Percentiles rank a stretch among this genome's conserved stretches.
Evolutionary conservation across 495 filamentous ascomycete species (phyloP).

Genomic region (Penicillium paxilli): DNA sequence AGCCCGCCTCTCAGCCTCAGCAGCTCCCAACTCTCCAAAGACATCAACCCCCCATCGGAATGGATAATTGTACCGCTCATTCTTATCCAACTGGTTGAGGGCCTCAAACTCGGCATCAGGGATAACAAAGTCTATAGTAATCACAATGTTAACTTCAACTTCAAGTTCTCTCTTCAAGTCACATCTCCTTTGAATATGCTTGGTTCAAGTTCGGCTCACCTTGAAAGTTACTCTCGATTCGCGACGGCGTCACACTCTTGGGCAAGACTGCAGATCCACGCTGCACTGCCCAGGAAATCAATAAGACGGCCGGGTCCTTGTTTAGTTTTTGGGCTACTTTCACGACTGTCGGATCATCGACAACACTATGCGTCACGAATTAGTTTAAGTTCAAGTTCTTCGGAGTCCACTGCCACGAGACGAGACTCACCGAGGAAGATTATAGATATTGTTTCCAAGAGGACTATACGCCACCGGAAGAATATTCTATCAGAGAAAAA

Average conservation of each 20-base stretch:
- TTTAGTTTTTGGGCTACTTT: conserved; percentile 64
- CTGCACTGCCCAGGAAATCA: conserved; percentile 82
- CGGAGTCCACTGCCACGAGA: not conserved
- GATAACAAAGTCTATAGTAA: conserved; percentile 43
- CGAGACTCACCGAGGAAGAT: conserved; percentile 42
- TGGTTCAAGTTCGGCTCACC: conserved; percentile 22
- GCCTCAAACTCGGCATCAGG: conserved; percentile 46
- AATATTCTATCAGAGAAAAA: conserved; percentile 34
- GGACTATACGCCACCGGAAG: conserved; percentile 54
- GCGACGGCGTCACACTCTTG: conserved; percentile 58
- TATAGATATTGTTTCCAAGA: conserved; percentile 54
- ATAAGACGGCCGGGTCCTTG: conserved; percentile 68
- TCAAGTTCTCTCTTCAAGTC: too few relatives aligned
- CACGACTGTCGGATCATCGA: conserved; percentile 62
- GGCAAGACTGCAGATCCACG: conserved; percentile 61
- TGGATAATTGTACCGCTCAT: conserved; percentile 52
- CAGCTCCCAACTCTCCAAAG: conserved; percentile 48
- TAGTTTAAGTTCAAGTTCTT: conserved; percentile 1
- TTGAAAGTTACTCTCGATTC: conserved; percentile 61
- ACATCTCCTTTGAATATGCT: too few relatives aligned
- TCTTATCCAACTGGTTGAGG: conserved; percentile 45
- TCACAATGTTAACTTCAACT: not conserved
- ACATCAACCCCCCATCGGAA: conserved; percentile 52
- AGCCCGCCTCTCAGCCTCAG: conserved; percentile 43
- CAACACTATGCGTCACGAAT: conserved; percentile 27